Percentiles rank a stretch among this genome's conserved stretches.
phyloP scores from a whole-genome alignment of 495 filamentous ascomycete genomes.

The Aspergillus baeticus region DNA sequence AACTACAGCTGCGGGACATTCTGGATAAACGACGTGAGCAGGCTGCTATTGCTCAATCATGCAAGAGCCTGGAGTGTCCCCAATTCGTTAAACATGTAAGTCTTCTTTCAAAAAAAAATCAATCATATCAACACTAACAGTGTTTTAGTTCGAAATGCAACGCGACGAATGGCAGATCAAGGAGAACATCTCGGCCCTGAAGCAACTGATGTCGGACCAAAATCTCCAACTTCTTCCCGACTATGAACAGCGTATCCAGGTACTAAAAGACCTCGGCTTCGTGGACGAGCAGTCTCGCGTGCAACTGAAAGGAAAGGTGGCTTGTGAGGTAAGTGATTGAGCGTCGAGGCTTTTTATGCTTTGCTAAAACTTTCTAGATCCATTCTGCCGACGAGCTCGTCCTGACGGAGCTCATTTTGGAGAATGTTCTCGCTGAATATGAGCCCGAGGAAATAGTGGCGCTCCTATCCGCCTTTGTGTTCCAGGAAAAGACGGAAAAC shows the following conservation, averaged over 20 bases:
- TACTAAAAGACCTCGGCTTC: constrained; percentile 86
- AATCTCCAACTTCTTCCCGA: constrained; percentile 97
- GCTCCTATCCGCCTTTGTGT: constrained; percentile 93
- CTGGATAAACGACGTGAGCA: constrained; percentile 65
- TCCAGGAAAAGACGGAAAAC: constrained; percentile 92
- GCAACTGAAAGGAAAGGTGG: constrained; percentile 95
- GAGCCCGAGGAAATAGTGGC: constrained; percentile 97
- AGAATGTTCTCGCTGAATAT: constrained; percentile 93
- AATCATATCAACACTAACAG: constrained; percentile 6
- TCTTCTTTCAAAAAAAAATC: constrained; percentile 6
- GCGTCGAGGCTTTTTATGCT: neutral
- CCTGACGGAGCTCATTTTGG: constrained; percentile 90
- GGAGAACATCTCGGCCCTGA: constrained; percentile 82
- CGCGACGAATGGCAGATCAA: constrained; percentile 93
- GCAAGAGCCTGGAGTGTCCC: constrained; percentile 63
- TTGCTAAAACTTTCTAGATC: constrained; percentile 46
- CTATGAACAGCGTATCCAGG: constrained; percentile 91
- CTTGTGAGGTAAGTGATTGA: constrained; percentile 66
- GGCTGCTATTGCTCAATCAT: constrained; percentile 54
- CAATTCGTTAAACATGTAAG: constrained; percentile 83
- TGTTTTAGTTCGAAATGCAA: constrained; percentile 74
- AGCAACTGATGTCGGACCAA: constrained; percentile 88
- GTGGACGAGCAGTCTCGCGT: constrained; percentile 82
- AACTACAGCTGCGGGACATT: constrained; percentile 70
- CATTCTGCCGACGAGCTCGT: constrained; percentile 98